Evolutionary conservation across 2,329 filamentous ascomycete species (phyloP), one percentile per base, ranked within the genome.

Genomic region (Onygenales sp.): DNA sequence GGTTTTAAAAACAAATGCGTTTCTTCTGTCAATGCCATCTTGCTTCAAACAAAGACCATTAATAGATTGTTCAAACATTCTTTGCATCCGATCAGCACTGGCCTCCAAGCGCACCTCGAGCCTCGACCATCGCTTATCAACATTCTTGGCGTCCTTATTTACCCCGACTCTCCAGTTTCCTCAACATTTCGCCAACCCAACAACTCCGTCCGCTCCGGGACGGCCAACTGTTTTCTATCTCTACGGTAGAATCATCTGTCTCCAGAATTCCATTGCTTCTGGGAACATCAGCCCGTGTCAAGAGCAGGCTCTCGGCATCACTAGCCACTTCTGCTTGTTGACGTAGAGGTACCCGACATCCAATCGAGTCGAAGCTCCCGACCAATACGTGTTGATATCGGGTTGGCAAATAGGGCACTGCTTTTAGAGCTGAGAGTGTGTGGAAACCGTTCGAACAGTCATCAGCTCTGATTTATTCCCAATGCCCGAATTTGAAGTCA

Each of bases 321-420:
- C 13, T 9, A 41, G 36, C 27, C 39, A 14, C 31, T 49, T 41
- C 27, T 49, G n/a, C 35, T 31, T 14, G 11, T 9, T 39, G 36
- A 31, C 32, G 21, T 33, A 10, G 36, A 49, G 41, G 13, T 35
- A 5, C 49, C 13, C 38, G 14, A 41, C 38, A 31, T 36, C 49
- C 49, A 51, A 51, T 51, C 17, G 39, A 44, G 9, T 51, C n/a
- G 5, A 43, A 13, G 14, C 32, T 43, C 33, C 13, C 32, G 13
- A 27, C 39, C 39, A 43, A 51, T 51, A 51, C 50, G 50, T 52
- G 50, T 14, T 52, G 50, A 52, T 46, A 17, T 31, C 42, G 46
- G 39, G 43, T 51, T 51, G 49, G 49, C 42, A 44, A 51, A 43
- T 36, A 36, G 43, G 35, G 32, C 49, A 51, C 44, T 43, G 14